These are phyloP conservation scores for Dillenia turbinata DNA, from an alignment of 164 flowering plant species.

Conservation along the genomic window DNA sequence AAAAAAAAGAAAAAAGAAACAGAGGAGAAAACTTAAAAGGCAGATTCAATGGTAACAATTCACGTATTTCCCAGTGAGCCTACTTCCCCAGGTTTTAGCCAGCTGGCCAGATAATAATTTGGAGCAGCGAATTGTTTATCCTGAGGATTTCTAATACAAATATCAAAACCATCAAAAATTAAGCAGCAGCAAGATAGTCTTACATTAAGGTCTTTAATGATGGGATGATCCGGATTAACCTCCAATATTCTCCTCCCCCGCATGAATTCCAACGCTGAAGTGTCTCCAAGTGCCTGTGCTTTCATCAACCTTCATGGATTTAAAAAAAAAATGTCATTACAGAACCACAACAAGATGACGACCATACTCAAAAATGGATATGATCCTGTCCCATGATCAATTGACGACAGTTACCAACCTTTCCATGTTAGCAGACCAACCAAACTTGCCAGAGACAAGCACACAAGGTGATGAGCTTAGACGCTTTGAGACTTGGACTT, in stretches of 20 bases:
- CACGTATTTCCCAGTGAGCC: too few relatives aligned
- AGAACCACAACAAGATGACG: background rate
- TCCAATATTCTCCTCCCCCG: slow-evolving; percentile 90
- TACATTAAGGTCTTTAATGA: slow-evolving; percentile 82
- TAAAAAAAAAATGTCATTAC: background rate
- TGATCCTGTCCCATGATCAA: too few relatives aligned
- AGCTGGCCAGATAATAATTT: too few relatives aligned
- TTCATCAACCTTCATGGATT: slow-evolving; percentile 71
- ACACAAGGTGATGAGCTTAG: slow-evolving; percentile 96
- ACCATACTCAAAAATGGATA: background rate
- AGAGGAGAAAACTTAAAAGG: too few relatives aligned
- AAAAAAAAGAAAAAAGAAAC: too few relatives aligned
- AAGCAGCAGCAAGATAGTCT: slow-evolving; percentile 13
- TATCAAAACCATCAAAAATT: too few relatives aligned
- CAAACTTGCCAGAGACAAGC: slow-evolving; percentile 98
- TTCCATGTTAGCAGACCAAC: slow-evolving; percentile 99
- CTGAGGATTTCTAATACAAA: too few relatives aligned
- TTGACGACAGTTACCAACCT: slow-evolving; percentile 37
- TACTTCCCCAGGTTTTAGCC: too few relatives aligned
- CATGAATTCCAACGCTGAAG: slow-evolving; percentile 87
- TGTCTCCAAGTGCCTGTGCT: slow-evolving; percentile 93
- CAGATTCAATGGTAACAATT: too few relatives aligned
- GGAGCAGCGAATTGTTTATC: too few relatives aligned
- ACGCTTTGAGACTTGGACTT: slow-evolving; percentile 91
- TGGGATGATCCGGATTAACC: slow-evolving; percentile 90